A percentile compares a stretch with the other conserved stretches of the same genome.
Conservation (phyloP, 768 basidiomycete species). For the Amanita pallidorosea region DNA sequence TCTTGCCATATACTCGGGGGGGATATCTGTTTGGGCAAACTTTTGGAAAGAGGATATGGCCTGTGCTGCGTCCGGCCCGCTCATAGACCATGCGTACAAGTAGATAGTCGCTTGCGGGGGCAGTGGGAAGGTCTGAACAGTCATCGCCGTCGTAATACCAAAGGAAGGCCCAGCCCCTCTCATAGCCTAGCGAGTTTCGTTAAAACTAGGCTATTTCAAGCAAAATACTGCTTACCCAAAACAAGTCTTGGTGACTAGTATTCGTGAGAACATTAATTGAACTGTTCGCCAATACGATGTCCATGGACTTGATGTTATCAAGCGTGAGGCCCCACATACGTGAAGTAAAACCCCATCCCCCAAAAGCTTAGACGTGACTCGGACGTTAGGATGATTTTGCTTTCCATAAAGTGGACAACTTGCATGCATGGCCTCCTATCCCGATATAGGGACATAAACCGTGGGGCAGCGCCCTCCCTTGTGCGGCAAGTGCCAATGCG, state of each 20-base stretch:
- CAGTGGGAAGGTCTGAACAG: constrained; percentile 23
- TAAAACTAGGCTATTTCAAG: not conserved
- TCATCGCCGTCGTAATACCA: constrained; percentile 27
- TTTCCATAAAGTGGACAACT: not conserved
- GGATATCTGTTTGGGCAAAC: not conserved
- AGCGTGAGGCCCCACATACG: constrained; percentile 27
- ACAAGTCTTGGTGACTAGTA: constrained; percentile 26
- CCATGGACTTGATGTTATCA: constrained; percentile 25
- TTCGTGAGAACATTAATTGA: constrained; percentile 19
- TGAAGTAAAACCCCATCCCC: constrained; percentile 24
- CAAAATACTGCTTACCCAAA: constrained; percentile 24
- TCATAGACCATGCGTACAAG: constrained; percentile 26
- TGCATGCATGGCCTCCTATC: constrained; percentile 41
- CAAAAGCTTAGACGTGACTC: constrained; percentile 13
- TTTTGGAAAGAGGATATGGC: constrained; percentile 14
- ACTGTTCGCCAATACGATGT: constrained; percentile 32
- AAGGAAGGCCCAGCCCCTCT: constrained; percentile 28
- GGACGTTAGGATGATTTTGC: not conserved
- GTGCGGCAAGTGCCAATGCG: constrained; percentile 24
- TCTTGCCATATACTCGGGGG: not conserved
- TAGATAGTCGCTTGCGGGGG: constrained; percentile 26
- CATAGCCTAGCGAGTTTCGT: constrained; percentile 18
- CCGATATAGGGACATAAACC: constrained; percentile 44
- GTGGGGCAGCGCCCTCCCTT: constrained; percentile 37
- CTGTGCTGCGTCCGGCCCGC: constrained; percentile 17